phyloP scores from a whole-genome alignment of 2,329 filamentous ascomycete genomes.

The Claviceps purpurea region DNA sequence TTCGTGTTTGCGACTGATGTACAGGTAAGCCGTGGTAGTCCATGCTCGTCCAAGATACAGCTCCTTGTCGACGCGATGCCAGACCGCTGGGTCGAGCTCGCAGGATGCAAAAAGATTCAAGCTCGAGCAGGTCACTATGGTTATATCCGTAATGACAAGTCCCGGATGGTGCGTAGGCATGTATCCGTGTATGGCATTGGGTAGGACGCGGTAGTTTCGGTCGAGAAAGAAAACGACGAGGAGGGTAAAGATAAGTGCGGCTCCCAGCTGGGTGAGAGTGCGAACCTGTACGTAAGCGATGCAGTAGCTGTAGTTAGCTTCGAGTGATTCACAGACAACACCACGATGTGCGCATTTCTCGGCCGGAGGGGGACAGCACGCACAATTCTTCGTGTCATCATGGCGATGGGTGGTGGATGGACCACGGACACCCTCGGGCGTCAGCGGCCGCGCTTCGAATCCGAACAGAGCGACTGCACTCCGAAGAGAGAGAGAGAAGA shows the following conservation, averaged over 20 bases:
- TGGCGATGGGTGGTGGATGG: not conserved
- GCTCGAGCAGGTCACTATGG: conserved; percentile 60
- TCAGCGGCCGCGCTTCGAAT: not conserved
- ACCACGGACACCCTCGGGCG: not conserved
- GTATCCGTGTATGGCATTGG: conserved; percentile 72
- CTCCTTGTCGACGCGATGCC: conserved; percentile 83
- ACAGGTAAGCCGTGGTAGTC: conserved; percentile 65
- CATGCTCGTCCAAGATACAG: conserved; percentile 65
- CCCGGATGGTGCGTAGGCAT: conserved; percentile 77
- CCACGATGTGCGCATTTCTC: too few species aligned
- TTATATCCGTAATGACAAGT: conserved; percentile 74
- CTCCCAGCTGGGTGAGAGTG: conserved; percentile 62
- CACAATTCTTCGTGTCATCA: conserved; percentile 26
- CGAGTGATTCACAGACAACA: not conserved
- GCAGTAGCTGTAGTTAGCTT: not conserved
- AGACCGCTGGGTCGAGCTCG: conserved; percentile 54
- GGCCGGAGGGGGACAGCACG: conserved; percentile 5
- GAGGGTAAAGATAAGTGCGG: conserved; percentile 52
- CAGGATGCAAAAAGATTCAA: conserved; percentile 65
- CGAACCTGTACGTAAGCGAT: conserved; percentile 34
- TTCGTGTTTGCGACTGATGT: conserved; percentile 73
- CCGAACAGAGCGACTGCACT: not conserved
- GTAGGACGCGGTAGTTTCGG: conserved; percentile 75
- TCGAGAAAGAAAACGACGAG: conserved; percentile 72
- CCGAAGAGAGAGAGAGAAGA: not conserved